phyloP scores from a whole-genome alignment of 2,329 filamentous ascomycete genomes.

The Botryosphaeria dothidea region DNA sequence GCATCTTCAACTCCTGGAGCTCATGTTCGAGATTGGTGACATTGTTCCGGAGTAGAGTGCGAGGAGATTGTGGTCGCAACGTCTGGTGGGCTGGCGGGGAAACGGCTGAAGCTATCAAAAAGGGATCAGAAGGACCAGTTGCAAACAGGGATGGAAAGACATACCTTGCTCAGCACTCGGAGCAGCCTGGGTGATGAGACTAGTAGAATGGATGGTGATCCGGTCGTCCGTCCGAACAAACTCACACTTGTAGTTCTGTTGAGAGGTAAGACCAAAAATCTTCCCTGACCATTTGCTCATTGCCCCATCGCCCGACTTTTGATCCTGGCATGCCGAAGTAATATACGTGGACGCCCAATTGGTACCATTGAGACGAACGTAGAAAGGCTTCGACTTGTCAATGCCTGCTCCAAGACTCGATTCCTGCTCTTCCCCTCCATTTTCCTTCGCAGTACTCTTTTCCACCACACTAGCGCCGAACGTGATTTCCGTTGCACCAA shows the following conservation, averaged over 20 bases:
- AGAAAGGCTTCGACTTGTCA: constrained; percentile 73
- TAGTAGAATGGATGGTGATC: constrained; percentile 69
- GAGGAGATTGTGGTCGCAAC: constrained; percentile 73
- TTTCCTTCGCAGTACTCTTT: constrained; percentile 35
- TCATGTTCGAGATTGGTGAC: constrained; percentile 72
- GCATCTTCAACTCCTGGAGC: constrained; percentile 67
- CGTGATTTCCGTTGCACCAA: constrained; percentile 74
- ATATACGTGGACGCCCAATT: constrained; percentile 79
- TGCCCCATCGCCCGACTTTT: constrained; percentile 46
- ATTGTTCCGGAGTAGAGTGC: constrained; percentile 74
- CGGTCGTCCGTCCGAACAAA: constrained; percentile 70
- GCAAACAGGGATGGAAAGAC: neutral
- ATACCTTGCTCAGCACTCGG: constrained; percentile 60
- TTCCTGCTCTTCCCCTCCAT: constrained; percentile 39
- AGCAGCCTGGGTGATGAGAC: constrained; percentile 66
- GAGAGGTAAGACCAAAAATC: constrained; percentile 67
- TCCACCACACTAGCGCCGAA: constrained; percentile 53
- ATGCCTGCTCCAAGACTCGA: constrained; percentile 50
- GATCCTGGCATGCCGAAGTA: constrained; percentile 50
- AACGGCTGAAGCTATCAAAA: constrained; percentile 24
- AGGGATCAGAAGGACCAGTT: constrained; percentile 1
- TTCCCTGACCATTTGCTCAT: constrained; percentile 67
- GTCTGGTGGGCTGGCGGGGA: constrained; percentile 59
- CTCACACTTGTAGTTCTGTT: constrained; percentile 77
- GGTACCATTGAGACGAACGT: constrained; percentile 75